A percentile compares a stretch with the other conserved stretches of the same genome.
phyloP scores from a whole-genome alignment of 306 rosid genomes.

The Vigna trinervia region DNA sequence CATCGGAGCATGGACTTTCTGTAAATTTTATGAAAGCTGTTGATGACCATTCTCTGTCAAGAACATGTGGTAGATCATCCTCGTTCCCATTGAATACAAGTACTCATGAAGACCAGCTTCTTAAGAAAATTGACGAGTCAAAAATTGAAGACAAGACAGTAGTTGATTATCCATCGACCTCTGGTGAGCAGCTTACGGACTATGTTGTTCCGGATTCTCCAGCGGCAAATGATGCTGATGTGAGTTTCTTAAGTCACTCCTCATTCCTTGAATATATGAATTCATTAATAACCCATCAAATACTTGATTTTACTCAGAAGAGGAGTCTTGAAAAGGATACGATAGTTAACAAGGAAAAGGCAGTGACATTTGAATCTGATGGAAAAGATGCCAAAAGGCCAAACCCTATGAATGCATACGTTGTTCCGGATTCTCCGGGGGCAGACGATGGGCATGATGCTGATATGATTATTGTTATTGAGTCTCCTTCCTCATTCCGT shows the following conservation, averaged over 20 bases:
- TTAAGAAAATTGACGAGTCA: conserved; percentile 38
- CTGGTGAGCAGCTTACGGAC: conserved; percentile 47
- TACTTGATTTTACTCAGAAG: conserved; percentile 36
- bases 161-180: conserved; percentile 42
- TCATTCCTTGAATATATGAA: conserved; percentile 27
- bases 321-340: conserved; percentile 45
- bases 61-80: conserved; percentile 29
- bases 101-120: conserved; percentile 39
- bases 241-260: conserved; percentile 21
- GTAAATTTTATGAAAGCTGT: conserved; percentile 22
- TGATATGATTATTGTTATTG: too few relatives aligned
- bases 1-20: conserved; percentile 44
- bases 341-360: conserved; percentile 25
- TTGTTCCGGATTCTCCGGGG: too few relatives aligned
- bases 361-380: conserved; percentile 32
- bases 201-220: conserved; percentile 66
- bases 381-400: conserved; percentile 48
- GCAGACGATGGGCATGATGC: too few relatives aligned
- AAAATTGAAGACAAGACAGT: conserved; percentile 42
- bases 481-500: too few relatives aligned
- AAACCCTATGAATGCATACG: neutral
- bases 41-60: conserved; percentile 36
- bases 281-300: conserved; percentile 20
- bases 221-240: conserved; percentile 46
- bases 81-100: conserved; percentile 37